Base-by-base conservation (phyloP, 345 rosid species). In the Salix purpurea region DNA sequence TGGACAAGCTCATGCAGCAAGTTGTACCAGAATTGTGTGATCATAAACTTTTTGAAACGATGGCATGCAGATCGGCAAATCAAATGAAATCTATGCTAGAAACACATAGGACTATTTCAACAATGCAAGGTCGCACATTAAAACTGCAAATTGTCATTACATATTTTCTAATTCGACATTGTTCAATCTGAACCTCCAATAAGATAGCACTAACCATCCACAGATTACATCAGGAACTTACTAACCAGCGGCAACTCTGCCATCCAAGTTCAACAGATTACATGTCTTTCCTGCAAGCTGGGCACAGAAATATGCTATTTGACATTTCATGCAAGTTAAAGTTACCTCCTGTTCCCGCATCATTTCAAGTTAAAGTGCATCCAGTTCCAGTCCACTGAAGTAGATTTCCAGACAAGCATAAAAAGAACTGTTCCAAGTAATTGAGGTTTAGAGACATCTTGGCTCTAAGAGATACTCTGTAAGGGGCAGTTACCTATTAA, bases 401-500 rank as follows among this genome's bases (percentile, higher is more conserved):
- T 73, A 58, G 78, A 76, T 73, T 78, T 72, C 50, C 75, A 61
- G 46, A 52, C 65, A 76, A 28, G 42, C 14, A 61, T 76, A 28
- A 66, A 70, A 32, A 65, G 50, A 58, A 28, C 32, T 39, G 46
- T 61, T 67, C 70, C 70, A 74, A 70, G 71, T 67, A 71, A 69
- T 30, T 37, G 18, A 24, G 71, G 28, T 75, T 74, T 74, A 32
- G 67, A 71, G 79, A 78, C 56, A 60, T 42, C 24, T 16, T 42
- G 19, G 26, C 79, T 46, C 70, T 52, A 66, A 74, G 71, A 69
- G 76, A 56, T 28, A 28, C 78, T 52, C 69, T 70, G 69, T 69
- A 74, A 76, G 74, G 74, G 26, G 73, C 75, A 77, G 81, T 82
- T 79, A 79, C 85, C 85, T 84, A 84, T 65, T 54, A 34, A n/a